Conservation (phyloP, 768 basidiomycete species). For the Termitomyces sp. region DNA sequence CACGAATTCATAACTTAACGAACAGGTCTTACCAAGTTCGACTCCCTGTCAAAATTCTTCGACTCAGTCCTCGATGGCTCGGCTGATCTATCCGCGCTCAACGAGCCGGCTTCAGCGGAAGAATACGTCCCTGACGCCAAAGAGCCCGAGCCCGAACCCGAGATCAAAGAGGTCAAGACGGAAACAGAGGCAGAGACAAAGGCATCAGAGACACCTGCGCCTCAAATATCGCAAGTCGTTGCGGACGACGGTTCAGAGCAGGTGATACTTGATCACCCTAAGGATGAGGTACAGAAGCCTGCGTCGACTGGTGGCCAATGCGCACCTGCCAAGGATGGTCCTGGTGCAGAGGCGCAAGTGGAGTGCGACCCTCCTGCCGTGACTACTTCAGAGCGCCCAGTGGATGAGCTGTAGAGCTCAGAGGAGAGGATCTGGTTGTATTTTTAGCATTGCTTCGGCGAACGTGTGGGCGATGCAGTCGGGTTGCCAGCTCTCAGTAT, state of each 20-base stretch:
- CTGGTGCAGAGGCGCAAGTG: slow-evolving; percentile 9
- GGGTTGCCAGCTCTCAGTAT: background rate
- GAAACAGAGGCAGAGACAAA: slow-evolving; percentile 15
- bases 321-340: slow-evolving; percentile 1
- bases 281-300: slow-evolving; percentile 4
- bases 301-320: slow-evolving; percentile 1
- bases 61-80: slow-evolving; percentile 69
- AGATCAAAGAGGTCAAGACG: slow-evolving; percentile 35
- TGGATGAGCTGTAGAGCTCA: slow-evolving; percentile 20
- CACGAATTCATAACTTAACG: background rate
- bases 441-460: background rate
- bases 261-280: background rate
- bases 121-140: slow-evolving; percentile 35
- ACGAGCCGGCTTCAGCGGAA: slow-evolving; percentile 38
- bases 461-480: background rate
- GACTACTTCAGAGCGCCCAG: slow-evolving; percentile 9
- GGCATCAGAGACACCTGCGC: background rate
- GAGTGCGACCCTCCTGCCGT: slow-evolving; percentile 11
- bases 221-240: slow-evolving; percentile 1
- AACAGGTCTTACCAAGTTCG: slow-evolving; percentile 68
- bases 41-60: slow-evolving; percentile 72
- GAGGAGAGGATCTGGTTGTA: background rate
- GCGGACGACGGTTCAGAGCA: slow-evolving; percentile 1
- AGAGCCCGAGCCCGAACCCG: slow-evolving; percentile 41
- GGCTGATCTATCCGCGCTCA: slow-evolving; percentile 45